These are phyloP conservation scores for Geosmithia flava DNA, from an alignment of 2,329 filamentous ascomycete species.

Conservation along the genomic window DNA sequence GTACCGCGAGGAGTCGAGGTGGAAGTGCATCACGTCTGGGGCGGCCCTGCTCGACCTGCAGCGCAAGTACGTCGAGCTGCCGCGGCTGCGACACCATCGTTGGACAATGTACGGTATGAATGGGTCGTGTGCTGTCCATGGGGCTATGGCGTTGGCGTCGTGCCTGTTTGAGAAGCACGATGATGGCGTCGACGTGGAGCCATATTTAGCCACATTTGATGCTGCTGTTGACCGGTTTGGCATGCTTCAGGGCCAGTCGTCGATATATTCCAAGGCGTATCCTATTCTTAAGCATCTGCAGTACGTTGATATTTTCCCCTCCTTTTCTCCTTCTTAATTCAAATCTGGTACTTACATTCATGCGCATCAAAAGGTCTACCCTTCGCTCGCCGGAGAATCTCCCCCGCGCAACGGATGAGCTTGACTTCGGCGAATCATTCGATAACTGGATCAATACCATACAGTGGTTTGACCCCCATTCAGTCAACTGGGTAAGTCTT, in stretches of 20 bases:
- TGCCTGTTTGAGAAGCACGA: slow-evolving; percentile 6
- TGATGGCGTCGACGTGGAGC: not conserved
- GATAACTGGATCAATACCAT: slow-evolving; percentile 7
- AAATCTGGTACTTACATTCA: not conserved
- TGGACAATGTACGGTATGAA: slow-evolving; percentile 6
- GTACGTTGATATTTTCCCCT: slow-evolving; percentile 2
- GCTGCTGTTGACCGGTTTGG: slow-evolving; percentile 4
- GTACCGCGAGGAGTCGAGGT: slow-evolving; percentile 3
- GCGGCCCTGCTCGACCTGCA: slow-evolving; percentile 7
- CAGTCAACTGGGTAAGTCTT: slow-evolving; percentile 5
- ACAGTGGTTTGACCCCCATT: slow-evolving; percentile 7
- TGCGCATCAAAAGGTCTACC: slow-evolving; percentile 3
- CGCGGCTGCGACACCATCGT: slow-evolving; percentile 5
- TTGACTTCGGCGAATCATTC: slow-evolving; percentile 3
- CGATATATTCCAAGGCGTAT: slow-evolving; percentile 5
- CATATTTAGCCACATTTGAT: slow-evolving; percentile 3
- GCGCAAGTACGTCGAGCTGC: slow-evolving; percentile 6
- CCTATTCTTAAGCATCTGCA: slow-evolving; percentile 5
- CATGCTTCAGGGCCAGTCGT: slow-evolving; percentile 2
- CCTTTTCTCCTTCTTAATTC: not conserved
- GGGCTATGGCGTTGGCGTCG: slow-evolving; percentile 6
- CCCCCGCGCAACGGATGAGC: not conserved
- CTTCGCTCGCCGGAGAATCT: slow-evolving; percentile 1
- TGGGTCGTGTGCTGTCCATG: slow-evolving; percentile 6
- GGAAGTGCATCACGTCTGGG: slow-evolving; percentile 5